Percentiles rank a stretch among this genome's conserved stretches.
phyloP scores from a whole-genome alignment of 1,284 basidiomycete genomes.

The Moesziomyces sp. region DNA sequence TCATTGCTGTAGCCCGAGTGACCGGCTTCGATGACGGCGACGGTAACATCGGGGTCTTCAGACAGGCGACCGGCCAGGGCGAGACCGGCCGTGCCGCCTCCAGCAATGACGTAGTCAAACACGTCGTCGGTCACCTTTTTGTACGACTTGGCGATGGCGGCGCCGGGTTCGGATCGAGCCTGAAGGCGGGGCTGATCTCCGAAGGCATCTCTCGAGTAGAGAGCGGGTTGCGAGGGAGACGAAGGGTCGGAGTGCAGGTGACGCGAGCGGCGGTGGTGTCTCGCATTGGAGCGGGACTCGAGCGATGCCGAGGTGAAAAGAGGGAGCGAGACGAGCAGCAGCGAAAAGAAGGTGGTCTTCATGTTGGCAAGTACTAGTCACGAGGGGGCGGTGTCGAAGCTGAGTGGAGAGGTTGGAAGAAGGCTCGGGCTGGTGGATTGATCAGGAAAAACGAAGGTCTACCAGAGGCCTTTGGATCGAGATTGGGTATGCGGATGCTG shows the following conservation, averaged over 20 bases:
- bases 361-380: constrained; percentile 5
- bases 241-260: constrained; percentile 19
- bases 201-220: constrained; percentile 16
- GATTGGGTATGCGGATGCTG: neutral
- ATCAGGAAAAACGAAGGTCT: constrained; percentile 23
- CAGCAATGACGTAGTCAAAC: constrained; percentile 84
- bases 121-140: constrained; percentile 25
- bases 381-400: neutral
- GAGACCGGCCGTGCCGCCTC: constrained; percentile 91
- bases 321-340: constrained; percentile 30
- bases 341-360: constrained; percentile 34
- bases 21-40: constrained; percentile 76
- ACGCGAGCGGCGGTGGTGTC: constrained; percentile 20
- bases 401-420: neutral
- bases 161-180: constrained; percentile 21
- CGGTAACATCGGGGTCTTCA: constrained; percentile 73
- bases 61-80: constrained; percentile 86
- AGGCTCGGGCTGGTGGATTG: constrained; percentile 7
- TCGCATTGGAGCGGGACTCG: constrained; percentile 13
- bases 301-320: constrained; percentile 32
- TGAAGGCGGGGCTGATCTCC: constrained; percentile 13
- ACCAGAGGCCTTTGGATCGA: constrained; percentile 18
- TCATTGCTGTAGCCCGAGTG: constrained; percentile 44
- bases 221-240: constrained; percentile 5
- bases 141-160: constrained; percentile 39